Evolutionary conservation across 2,329 filamentous ascomycete genomes (phyloP).

Genomic region (Akanthomyces dipterigenus): DNA sequence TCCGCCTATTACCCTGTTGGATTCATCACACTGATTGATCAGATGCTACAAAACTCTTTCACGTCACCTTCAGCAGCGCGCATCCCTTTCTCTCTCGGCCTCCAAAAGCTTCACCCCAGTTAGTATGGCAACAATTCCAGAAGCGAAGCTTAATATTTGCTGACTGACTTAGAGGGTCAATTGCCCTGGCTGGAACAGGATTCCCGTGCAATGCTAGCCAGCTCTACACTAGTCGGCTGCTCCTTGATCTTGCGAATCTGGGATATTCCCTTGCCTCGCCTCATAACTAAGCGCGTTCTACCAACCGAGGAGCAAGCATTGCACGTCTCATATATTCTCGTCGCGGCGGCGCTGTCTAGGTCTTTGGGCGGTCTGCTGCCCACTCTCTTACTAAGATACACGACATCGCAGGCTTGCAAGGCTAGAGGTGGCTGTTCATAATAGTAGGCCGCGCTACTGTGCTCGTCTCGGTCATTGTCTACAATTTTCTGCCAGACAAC

Average conservation of each 20-base stretch:
- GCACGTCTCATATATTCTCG: constrained; percentile 30
- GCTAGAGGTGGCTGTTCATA: constrained; percentile 35
- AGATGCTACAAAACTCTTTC: constrained; percentile 22
- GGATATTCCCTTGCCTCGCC: constrained; percentile 12
- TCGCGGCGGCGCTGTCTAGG: constrained; percentile 30
- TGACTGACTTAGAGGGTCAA: constrained; percentile 9
- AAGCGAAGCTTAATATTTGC: too few species aligned
- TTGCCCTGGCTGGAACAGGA: constrained; percentile 16
- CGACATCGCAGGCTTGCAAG: constrained; percentile 22
- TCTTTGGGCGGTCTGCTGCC: constrained; percentile 35
- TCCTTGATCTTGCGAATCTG: constrained; percentile 11
- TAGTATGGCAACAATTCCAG: not conserved
- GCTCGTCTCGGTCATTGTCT: constrained; percentile 27
- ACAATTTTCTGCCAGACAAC: not conserved
- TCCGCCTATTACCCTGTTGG: constrained; percentile 18
- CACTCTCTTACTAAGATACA: constrained; percentile 29
- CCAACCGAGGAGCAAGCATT: constrained; percentile 9
- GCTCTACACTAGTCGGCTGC: constrained; percentile 13
- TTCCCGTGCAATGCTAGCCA: constrained; percentile 20
- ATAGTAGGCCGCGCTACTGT: constrained; percentile 26
- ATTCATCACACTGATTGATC: not conserved
- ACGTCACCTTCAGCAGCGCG: constrained; percentile 25
- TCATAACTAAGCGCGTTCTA: constrained; percentile 13
- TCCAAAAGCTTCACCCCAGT: constrained; percentile 24
- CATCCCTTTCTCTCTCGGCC: constrained; percentile 23